Base-by-base conservation (phyloP, 208 protist species). In the Endotrypanum monterogeii region DNA sequence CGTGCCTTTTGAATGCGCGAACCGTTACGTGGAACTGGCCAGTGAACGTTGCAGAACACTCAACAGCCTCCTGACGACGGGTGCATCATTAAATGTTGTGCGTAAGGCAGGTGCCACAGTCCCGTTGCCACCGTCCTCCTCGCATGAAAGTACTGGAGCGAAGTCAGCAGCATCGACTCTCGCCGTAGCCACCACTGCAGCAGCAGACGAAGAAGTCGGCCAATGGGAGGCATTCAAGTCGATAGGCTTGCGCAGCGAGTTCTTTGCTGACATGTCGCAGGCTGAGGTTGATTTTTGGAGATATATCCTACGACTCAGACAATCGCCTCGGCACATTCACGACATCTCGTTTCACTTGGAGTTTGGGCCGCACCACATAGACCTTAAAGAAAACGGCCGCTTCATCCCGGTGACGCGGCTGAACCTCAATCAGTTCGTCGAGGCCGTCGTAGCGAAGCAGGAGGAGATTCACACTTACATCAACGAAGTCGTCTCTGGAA, bases 351-450 rank as follows among this genome's bases (percentile, higher is more conserved):
- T 80, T 46, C 76, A 73, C 37, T 30, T 80, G 23, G 76, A 80
- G 52, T 80, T 80, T 20, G 76, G 76, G 1, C 62, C 63, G 11
- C 55, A 62, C 28, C 46, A 54, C 44, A 71, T 88, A 14, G 62
- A 73, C 57, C 76, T 90, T 8, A 77, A 77, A 37, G 60, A 61
- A 20, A 83, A 86, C 52, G 83, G 73, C 23, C 56, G 69, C 39
- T 76, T 73, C 20, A 73, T 84, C 9, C 58, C 71, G 2, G 76
- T 90, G 30, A 80, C 75, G 18, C 76, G 76, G 58, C 37, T 77
- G 41, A 90, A 90, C 80, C 63, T 85, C 18, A 68, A 74, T 32
- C 57, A 83, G 52, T 90, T 90, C 56, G 74, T 81, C 51, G 70
- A 61, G 44, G 54, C 68, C 5, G 73, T 75, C 1, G 69, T 82